Evolutionary conservation across 345 rosid species (phyloP).

Genomic region (Populus tremula): DNA sequence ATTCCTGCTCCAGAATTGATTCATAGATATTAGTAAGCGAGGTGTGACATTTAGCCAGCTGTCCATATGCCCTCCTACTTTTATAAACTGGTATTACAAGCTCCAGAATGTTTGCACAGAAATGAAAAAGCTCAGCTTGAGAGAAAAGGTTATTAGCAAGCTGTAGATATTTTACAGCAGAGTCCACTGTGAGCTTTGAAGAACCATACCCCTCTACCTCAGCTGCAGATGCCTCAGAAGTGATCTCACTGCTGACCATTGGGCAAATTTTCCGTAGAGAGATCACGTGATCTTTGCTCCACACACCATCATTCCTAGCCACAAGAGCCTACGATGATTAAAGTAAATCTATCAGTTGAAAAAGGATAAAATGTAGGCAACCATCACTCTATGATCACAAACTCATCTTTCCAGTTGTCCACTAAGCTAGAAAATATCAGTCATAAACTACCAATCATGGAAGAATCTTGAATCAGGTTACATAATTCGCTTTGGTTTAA

Average conservation of each 20-base stretch:
- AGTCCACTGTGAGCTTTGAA: slow-evolving; percentile 97
- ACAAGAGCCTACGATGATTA: slow-evolving; percentile 70
- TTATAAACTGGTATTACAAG: slow-evolving; percentile 97
- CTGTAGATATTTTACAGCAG: slow-evolving; percentile 95
- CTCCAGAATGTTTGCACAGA: slow-evolving; percentile 93
- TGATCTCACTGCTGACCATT: slow-evolving; percentile 84
- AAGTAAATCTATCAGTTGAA: slow-evolving; percentile 5
- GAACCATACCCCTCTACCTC: slow-evolving; percentile 99
- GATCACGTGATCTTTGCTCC: slow-evolving; percentile 91
- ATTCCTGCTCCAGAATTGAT: slow-evolving; percentile 94
- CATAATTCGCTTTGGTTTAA: too few relatives aligned
- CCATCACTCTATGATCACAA: neutral
- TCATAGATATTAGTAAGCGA: slow-evolving; percentile 77
- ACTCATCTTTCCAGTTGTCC: neutral
- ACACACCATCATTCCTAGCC: slow-evolving; percentile 92
- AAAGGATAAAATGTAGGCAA: neutral
- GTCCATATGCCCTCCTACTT: slow-evolving; percentile 95
- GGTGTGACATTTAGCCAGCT: slow-evolving; percentile 94
- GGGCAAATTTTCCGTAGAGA: slow-evolving; percentile 92
- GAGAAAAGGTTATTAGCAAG: slow-evolving; percentile 94
- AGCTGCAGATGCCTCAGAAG: slow-evolving; percentile 93
- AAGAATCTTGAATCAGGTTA: too few relatives aligned
- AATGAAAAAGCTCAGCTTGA: slow-evolving; percentile 96
- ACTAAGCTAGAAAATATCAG: neutral
- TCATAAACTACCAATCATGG: too few relatives aligned